Conservation (phyloP, 192 early-diverging fungal species). For the Irineochytrium annulatum region DNA sequence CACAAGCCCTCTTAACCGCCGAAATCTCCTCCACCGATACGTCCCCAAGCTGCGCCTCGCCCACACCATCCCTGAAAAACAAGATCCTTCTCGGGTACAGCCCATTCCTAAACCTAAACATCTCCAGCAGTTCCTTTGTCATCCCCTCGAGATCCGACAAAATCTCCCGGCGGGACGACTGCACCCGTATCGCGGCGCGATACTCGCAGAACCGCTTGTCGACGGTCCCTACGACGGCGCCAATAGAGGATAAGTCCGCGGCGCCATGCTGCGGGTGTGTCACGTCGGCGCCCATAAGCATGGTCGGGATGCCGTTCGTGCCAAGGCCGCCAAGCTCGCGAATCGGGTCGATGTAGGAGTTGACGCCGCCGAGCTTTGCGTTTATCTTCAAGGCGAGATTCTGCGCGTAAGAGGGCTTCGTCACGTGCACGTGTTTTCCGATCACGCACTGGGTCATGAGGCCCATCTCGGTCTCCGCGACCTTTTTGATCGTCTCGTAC, state of each 20-base stretch:
- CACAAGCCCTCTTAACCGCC: conserved; percentile 53
- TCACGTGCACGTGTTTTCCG: conserved; percentile 48
- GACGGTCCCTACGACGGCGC: conserved; percentile 42
- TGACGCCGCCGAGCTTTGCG: conserved; percentile 59
- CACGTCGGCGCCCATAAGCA: conserved; percentile 58
- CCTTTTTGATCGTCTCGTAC: conserved; percentile 78
- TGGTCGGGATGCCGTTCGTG: conserved; percentile 32
- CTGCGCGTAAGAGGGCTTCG: conserved; percentile 73
- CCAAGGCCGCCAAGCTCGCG: conserved; percentile 13
- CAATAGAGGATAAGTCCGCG: conserved; percentile 41
- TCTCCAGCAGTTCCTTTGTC: conserved; percentile 62
- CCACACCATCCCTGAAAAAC: conserved; percentile 80
- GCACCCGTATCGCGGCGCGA: conserved; percentile 43
- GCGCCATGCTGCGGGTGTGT: conserved; percentile 43
- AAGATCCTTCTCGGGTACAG: conserved; percentile 70
- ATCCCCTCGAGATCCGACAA: conserved; percentile 65
- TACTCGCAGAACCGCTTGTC: conserved; percentile 27
- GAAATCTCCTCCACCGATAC: conserved; percentile 65
- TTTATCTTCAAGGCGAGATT: conserved; percentile 77
- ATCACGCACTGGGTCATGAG: conserved; percentile 84
- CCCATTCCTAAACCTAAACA: conserved; percentile 49
- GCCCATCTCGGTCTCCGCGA: conserved; percentile 73
- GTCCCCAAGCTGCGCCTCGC: conserved; percentile 73
- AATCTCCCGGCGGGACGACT: conserved; percentile 67
- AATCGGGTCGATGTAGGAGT: conserved; percentile 27